Conservation (phyloP, 1,284 basidiomycete species). For the Sparassis latifolia region DNA sequence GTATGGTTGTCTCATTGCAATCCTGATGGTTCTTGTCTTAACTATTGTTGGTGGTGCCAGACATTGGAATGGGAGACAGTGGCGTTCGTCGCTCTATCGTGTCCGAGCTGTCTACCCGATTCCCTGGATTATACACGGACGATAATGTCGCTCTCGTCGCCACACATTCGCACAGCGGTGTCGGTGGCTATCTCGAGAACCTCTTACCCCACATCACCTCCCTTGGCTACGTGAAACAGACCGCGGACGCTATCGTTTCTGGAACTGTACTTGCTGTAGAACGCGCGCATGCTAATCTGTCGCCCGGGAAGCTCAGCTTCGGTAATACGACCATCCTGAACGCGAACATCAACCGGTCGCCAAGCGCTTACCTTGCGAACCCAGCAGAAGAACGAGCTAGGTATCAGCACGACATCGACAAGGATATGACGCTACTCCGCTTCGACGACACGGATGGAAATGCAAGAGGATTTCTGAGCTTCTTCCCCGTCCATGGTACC, state of each 20-base stretch:
- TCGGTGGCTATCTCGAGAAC: constrained; percentile 74
- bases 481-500: constrained; percentile 79
- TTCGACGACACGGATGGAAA: constrained; percentile 55
- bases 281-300: constrained; percentile 59
- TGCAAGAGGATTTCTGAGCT: constrained; percentile 62
- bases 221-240: constrained; percentile 65
- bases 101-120: constrained; percentile 43
- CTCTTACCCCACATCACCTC: constrained; percentile 74
- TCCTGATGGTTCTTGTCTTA: too few relatives aligned
- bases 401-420: constrained; percentile 68
- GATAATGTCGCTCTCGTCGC: constrained; percentile 73
- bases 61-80: constrained; percentile 77
- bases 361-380: constrained; percentile 68
- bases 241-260: constrained; percentile 62
- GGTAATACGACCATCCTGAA: constrained; percentile 65
- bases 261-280: constrained; percentile 67
- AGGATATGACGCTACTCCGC: constrained; percentile 58
- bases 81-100: constrained; percentile 71
- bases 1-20: constrained; percentile 24
- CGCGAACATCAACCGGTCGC: constrained; percentile 71
- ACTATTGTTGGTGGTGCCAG: constrained; percentile 23
- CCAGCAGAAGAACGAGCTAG: constrained; percentile 58
- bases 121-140: constrained; percentile 60
- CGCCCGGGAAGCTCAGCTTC: constrained; percentile 50
- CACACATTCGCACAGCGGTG: constrained; percentile 75